These are phyloP conservation scores for Citrus cavaleriei DNA, from an alignment of 345 rosid genomes.

Conservation along the genomic window DNA sequence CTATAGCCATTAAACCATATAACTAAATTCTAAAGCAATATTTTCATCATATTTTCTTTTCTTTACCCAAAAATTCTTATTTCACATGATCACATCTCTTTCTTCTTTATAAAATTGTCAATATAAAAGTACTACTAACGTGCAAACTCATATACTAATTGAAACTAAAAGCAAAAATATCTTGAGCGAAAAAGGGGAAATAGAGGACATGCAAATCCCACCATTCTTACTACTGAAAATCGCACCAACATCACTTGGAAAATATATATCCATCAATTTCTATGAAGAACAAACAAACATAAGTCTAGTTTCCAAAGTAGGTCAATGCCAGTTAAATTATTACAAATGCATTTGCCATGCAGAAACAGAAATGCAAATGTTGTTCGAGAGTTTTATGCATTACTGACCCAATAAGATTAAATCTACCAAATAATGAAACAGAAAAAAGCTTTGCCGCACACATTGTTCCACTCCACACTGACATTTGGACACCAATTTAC, in stretches of 20 bases:
- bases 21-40: too few relatives aligned
- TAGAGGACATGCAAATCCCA: not conserved
- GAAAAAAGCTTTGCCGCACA: not conserved
- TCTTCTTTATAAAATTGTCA: not conserved
- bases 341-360: slow-evolving; percentile 7
- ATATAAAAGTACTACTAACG: too few relatives aligned
- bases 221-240: not conserved
- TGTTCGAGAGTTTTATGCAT: not conserved
- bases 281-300: not conserved
- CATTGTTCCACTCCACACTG: not conserved
- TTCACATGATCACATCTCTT: too few relatives aligned
- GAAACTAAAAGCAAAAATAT: not conserved
- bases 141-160: too few relatives aligned
- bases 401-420: not conserved
- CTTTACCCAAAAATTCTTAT: too few relatives aligned
- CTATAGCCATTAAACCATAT: not conserved
- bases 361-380: not conserved
- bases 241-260: not conserved
- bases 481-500: not conserved
- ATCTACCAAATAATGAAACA: slow-evolving; percentile 1
- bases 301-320: not conserved
- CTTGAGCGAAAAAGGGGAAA: not conserved
- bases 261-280: not conserved
- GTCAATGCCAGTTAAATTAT: slow-evolving; percentile 7
- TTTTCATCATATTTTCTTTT: not conserved